These are phyloP conservation scores for Mitragyna speciosa DNA, from an alignment of 257 asterid genomes.

Conservation along the genomic window DNA sequence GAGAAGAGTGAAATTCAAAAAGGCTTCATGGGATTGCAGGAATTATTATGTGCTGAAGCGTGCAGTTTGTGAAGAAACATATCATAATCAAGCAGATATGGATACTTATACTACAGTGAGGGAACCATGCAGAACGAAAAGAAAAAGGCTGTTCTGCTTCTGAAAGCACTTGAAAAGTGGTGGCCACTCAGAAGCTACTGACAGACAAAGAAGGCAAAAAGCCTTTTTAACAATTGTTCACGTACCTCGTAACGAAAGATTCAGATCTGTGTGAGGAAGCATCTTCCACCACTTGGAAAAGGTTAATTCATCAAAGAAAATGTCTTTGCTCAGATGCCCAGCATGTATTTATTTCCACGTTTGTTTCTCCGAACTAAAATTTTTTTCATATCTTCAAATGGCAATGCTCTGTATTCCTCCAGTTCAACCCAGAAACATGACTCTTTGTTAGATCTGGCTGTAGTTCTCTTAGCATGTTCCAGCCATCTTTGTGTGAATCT, in stretches of 20 bases:
- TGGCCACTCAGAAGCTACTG: not conserved
- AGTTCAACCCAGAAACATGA: slow-evolving; percentile 86
- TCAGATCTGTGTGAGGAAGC: slow-evolving; percentile 55
- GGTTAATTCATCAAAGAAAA: slow-evolving; percentile 71
- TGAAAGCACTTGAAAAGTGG: not conserved
- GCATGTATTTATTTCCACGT: slow-evolving; percentile 40
- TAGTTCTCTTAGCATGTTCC: slow-evolving; percentile 64
- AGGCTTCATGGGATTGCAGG: not conserved
- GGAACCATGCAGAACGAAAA: not conserved
- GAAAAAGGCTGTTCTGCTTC: not conserved
- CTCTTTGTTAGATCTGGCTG: slow-evolving; percentile 44
- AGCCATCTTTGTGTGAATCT: slow-evolving; percentile 70
- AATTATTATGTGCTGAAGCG: not conserved
- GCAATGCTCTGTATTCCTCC: slow-evolving; percentile 67
- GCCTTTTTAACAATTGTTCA: slow-evolving; percentile 18
- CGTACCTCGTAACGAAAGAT: slow-evolving; percentile 43
- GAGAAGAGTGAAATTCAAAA: not conserved
- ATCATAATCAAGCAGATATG: not conserved
- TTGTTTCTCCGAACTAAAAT: slow-evolving; percentile 49
- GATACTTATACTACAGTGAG: not conserved
- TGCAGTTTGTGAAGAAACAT: not conserved
- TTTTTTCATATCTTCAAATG: slow-evolving; percentile 34
- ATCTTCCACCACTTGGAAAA: slow-evolving; percentile 81
- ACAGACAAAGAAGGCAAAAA: not conserved
- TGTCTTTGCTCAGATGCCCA: slow-evolving; percentile 44